These are phyloP conservation scores for Aegilops bicornis DNA, from an alignment of 176 grass and related monocot species.

Conservation along the genomic window DNA sequence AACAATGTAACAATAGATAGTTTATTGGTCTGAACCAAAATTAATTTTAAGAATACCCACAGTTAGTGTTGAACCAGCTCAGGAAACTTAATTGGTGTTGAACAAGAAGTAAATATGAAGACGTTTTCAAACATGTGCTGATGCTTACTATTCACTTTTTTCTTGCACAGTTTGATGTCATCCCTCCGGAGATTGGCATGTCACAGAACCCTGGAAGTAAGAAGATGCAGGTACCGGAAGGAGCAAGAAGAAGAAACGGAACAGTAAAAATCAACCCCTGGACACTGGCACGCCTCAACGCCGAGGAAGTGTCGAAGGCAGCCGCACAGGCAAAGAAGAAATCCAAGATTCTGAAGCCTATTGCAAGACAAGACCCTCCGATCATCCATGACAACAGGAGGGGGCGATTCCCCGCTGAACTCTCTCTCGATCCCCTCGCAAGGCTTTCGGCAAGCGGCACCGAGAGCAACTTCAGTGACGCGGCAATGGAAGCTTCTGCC, in stretches of 20 bases:
- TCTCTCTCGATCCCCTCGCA: slow-evolving; percentile 74
- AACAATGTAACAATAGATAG: not conserved
- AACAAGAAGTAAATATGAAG: not conserved
- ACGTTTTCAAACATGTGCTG: not conserved
- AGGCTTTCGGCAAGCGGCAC: slow-evolving; percentile 68
- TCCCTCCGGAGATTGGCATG: slow-evolving; percentile 77
- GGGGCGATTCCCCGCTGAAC: slow-evolving; percentile 50
- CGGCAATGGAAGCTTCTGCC: slow-evolving; percentile 48
- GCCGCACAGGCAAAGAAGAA: slow-evolving; percentile 81
- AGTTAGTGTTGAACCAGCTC: not conserved
- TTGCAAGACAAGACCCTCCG: slow-evolving; percentile 38
- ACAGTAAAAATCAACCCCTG: slow-evolving; percentile 93
- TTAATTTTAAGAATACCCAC: not conserved
- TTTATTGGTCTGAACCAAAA: not conserved
- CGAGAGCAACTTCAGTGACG: slow-evolving; percentile 51
- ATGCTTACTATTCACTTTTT: slow-evolving; percentile 9
- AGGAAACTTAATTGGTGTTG: not conserved
- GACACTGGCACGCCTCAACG: slow-evolving; percentile 92
- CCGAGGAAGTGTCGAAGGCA: slow-evolving; percentile 96
- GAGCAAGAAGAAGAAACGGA: slow-evolving; percentile 61
- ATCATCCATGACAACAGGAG: slow-evolving; percentile 44
- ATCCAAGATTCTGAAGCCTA: slow-evolving; percentile 85
- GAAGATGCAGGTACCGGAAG: slow-evolving; percentile 65
- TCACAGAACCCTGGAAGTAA: slow-evolving; percentile 59
- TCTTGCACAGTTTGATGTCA: slow-evolving; percentile 77